A percentile compares a stretch with the other conserved stretches of the same genome.
Conservation (phyloP, 2,329 filamentous ascomycete genomes). For the Spiromastix sp. region DNA sequence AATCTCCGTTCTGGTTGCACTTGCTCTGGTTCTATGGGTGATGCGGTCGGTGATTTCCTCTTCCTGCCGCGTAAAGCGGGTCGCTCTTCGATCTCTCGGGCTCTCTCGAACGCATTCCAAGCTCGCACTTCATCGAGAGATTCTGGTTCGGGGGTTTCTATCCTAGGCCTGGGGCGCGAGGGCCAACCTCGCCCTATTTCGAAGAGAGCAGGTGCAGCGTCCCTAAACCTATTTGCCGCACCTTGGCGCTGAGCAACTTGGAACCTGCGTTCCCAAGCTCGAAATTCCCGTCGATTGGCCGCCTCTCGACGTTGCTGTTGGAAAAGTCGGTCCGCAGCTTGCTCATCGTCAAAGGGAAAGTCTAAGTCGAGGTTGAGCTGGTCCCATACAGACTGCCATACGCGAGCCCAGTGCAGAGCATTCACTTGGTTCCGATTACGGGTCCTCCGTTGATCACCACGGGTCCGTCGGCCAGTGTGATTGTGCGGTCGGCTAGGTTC, state of each 20-base stretch:
- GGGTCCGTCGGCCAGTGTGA: slow-evolving; percentile 40
- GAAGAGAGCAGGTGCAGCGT: slow-evolving; percentile 53
- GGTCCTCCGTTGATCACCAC: slow-evolving; percentile 33
- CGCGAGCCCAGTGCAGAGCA: slow-evolving; percentile 57
- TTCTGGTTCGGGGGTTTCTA: slow-evolving; percentile 49
- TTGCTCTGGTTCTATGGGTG: slow-evolving; percentile 56
- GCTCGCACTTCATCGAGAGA: slow-evolving; percentile 71
- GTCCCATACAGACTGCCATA: slow-evolving; percentile 87
- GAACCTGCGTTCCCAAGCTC: slow-evolving; percentile 74
- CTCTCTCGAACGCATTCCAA: slow-evolving; percentile 85
- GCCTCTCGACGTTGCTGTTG: slow-evolving; percentile 38
- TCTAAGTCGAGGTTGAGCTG: slow-evolving; percentile 67
- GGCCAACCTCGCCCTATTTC: slow-evolving; percentile 38
- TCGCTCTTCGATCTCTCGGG: slow-evolving; percentile 54
- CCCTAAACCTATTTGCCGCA: slow-evolving; percentile 60
- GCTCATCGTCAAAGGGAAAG: slow-evolving; percentile 72
- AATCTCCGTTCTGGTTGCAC: slow-evolving; percentile 68
- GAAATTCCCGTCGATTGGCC: slow-evolving; percentile 46
- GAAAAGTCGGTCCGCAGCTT: slow-evolving; percentile 47
- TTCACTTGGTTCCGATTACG: slow-evolving; percentile 32
- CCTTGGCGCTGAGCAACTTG: slow-evolving; percentile 73
- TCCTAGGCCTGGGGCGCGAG: slow-evolving; percentile 29
- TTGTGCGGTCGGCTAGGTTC: slow-evolving; percentile 20
- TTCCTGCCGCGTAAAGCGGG: slow-evolving; percentile 40
- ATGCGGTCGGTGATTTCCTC: slow-evolving; percentile 69